Percentiles rank a stretch among this genome's conserved stretches.
Conservation (phyloP, 345 rosid genomes). For the Pugionium cornutum region DNA sequence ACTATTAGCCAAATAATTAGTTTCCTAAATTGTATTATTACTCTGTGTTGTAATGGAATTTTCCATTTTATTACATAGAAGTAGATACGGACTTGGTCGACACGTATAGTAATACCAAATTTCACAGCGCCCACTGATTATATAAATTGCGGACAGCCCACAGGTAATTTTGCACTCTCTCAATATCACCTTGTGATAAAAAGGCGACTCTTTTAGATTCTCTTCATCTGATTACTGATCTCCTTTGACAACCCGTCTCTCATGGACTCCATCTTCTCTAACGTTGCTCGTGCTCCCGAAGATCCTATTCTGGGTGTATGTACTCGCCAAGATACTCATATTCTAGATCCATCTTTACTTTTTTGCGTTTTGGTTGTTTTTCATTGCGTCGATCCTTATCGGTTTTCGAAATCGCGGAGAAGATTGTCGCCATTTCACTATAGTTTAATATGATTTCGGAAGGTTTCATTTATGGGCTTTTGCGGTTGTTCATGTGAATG, state of each 20-base stretch:
- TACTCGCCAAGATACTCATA: background rate
- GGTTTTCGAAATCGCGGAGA: background rate
- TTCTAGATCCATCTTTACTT: slow-evolving; percentile 19
- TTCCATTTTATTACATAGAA: too few species aligned
- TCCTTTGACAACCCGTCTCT: background rate
- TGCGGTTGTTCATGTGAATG: background rate
- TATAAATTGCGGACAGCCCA: background rate
- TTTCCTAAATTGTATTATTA: too few species aligned
- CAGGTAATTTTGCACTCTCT: background rate
- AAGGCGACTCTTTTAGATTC: background rate
- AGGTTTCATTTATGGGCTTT: background rate
- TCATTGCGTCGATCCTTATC: background rate
- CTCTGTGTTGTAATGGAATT: too few species aligned
- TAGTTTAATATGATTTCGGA: slow-evolving; percentile 6
- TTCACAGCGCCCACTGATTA: too few species aligned
- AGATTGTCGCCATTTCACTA: too few species aligned
- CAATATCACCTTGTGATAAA: too few species aligned
- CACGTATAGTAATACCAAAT: background rate
- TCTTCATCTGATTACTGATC: background rate
- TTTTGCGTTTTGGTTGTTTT: background rate
- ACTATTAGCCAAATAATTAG: too few species aligned
- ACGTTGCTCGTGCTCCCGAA: slow-evolving; percentile 56
- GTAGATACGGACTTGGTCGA: background rate
- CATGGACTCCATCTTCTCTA: slow-evolving; percentile 57
- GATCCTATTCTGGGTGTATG: slow-evolving; percentile 72